Conservation (phyloP, 164 flowering plant species). For the Akebia trifoliata region DNA sequence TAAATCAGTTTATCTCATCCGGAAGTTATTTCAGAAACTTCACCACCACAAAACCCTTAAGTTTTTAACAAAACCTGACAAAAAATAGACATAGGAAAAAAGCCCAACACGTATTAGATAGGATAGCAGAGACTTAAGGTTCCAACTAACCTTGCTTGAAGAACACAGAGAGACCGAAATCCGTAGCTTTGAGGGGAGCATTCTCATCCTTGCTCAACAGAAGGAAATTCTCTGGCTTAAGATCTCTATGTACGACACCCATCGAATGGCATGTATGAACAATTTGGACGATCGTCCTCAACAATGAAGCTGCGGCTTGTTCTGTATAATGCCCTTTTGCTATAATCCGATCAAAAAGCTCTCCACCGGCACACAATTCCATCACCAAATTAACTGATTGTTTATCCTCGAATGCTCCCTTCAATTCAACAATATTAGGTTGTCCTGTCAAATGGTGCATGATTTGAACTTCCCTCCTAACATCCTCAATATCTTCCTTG, state of each 20-base stretch:
- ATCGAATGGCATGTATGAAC: constrained; percentile 67
- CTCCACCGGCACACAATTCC: constrained; percentile 86
- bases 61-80: too few relatives aligned
- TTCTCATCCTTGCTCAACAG: constrained; percentile 52
- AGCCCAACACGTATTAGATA: too few relatives aligned
- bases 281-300: constrained; percentile 60
- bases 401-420: constrained; percentile 74
- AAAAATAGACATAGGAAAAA: too few relatives aligned
- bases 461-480: constrained; percentile 69
- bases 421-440: constrained; percentile 66
- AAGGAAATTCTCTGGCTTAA: constrained; percentile 76
- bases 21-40: not conserved
- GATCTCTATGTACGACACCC: constrained; percentile 74
- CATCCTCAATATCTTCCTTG: constrained; percentile 69
- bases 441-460: constrained; percentile 77
- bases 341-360: constrained; percentile 65
- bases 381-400: constrained; percentile 69
- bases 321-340: constrained; percentile 69
- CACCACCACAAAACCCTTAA: not conserved
- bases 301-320: constrained; percentile 54
- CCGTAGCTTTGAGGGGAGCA: constrained; percentile 65
- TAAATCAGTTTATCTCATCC: too few relatives aligned
- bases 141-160: constrained; percentile 59
- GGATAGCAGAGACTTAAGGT: too few relatives aligned
- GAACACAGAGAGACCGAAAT: constrained; percentile 69